Conservation (phyloP, 2,329 filamentous ascomycete genomes). For the Diatrype stigma region DNA sequence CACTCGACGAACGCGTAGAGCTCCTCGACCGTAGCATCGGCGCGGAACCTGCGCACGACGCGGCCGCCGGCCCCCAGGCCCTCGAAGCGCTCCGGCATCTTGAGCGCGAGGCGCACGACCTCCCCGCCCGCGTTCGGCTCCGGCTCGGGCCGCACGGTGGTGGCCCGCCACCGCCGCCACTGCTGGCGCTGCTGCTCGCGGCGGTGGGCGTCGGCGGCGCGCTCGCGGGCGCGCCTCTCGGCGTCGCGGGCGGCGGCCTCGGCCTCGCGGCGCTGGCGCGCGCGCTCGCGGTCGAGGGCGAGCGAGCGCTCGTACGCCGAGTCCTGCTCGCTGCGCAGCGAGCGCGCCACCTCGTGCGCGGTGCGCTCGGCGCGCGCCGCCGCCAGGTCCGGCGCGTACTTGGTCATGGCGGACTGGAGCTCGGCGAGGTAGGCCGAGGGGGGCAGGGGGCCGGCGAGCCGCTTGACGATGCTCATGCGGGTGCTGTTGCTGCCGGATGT, state of each 20-base stretch:
- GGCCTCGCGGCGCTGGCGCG: conserved; percentile 70
- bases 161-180: conserved; percentile 79
- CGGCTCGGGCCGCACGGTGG: conserved; percentile 66
- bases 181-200: conserved; percentile 47
- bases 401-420: conserved; percentile 66
- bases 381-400: conserved; percentile 72
- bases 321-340: conserved; percentile 82
- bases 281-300: conserved; percentile 81
- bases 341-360: conserved; percentile 77
- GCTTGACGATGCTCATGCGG: conserved; percentile 84
- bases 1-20: conserved; percentile 97
- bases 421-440: conserved; percentile 70
- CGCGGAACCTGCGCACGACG: conserved; percentile 70
- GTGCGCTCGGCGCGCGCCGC: conserved; percentile 70
- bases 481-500: conserved; percentile 43
- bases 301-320: conserved; percentile 89
- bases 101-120: conserved; percentile 69
- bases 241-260: conserved; percentile 66
- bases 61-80: conserved; percentile 50
- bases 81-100: conserved; percentile 55
- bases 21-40: conserved; percentile 73
- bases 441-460: conserved; percentile 68
- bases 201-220: conserved; percentile 57
- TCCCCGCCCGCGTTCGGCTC: conserved; percentile 57
- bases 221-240: conserved; percentile 55